Conservation (phyloP, 1,284 basidiomycete genomes). For the Ceratorhiza oryzae-sativae region DNA sequence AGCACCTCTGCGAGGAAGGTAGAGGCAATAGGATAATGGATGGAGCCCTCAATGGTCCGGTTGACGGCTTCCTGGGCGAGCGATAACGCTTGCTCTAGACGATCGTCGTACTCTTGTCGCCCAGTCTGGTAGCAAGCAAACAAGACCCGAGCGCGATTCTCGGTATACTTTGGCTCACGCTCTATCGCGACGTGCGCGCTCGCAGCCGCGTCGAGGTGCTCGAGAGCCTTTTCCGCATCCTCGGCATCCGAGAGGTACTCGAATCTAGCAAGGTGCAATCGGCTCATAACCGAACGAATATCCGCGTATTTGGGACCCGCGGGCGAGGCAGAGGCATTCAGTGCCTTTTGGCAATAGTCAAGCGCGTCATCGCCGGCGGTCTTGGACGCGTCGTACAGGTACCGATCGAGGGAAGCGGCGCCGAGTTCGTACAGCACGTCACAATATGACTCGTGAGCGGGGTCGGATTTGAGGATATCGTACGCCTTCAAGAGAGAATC, state of each 20-base stretch:
- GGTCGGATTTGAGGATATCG: not conserved
- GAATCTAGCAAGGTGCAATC: slow-evolving; percentile 14
- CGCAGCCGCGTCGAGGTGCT: not conserved
- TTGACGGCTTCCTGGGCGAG: not conserved
- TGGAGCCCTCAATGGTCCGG: not conserved
- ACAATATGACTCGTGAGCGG: not conserved
- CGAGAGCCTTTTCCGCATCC: not conserved
- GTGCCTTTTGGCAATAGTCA: slow-evolving; percentile 1
- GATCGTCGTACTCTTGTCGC: not conserved
- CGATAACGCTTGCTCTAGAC: not conserved
- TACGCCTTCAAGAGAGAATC: slow-evolving; percentile 16
- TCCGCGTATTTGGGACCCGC: not conserved
- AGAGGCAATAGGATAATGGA: slow-evolving; percentile 1
- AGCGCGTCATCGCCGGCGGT: not conserved
- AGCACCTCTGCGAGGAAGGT: slow-evolving; percentile 22
- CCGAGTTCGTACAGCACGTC: slow-evolving; percentile 17
- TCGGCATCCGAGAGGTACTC: not conserved
- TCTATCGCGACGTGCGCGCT: not conserved
- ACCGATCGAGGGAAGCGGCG: slow-evolving; percentile 3
- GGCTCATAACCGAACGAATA: not conserved
- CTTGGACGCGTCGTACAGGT: slow-evolving; percentile 2
- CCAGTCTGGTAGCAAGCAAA: slow-evolving; percentile 17
- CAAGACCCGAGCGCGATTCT: slow-evolving; percentile 1
- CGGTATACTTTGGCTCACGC: not conserved
- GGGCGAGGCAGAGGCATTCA: not conserved